Percentiles rank a stretch among this genome's conserved stretches.
Conservation (phyloP, 140 eudicot species). For the Stevia rebaudiana region DNA sequence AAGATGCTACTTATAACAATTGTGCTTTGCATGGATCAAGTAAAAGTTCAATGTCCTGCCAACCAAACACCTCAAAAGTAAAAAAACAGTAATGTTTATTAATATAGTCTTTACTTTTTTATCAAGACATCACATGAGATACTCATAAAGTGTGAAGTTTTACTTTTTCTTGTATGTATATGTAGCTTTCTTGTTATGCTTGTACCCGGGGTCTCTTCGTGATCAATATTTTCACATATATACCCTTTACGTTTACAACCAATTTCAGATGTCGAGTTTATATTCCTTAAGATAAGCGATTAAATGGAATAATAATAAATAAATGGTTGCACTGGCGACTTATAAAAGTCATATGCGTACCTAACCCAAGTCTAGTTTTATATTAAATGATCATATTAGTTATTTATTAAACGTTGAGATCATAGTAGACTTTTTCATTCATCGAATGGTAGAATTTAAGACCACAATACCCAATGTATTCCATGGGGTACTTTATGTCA, state of each 20-base stretch:
- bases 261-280: neutral
- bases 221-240: neutral
- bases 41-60: constrained; percentile 19
- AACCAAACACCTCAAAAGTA: constrained; percentile 16
- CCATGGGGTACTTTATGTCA: constrained; percentile 28
- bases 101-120: neutral
- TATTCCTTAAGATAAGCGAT: neutral
- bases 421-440: constrained; percentile 21
- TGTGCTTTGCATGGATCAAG: constrained; percentile 11
- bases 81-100: constrained; percentile 12
- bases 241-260: neutral
- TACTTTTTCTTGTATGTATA: neutral
- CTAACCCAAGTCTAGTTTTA: neutral
- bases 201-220: neutral
- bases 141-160: neutral
- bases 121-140: neutral
- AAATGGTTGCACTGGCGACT: neutral
- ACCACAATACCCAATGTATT: constrained; percentile 21
- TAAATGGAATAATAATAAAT: neutral
- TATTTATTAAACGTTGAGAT: constrained; percentile 15
- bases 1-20: constrained; percentile 17
- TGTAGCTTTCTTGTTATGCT: neutral
- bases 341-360: neutral
- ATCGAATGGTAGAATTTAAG: constrained; percentile 18
- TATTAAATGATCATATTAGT: neutral